Evolutionary conservation across 306 rosid genomes (phyloP), one percentile per base, ranked within the genome.

Genomic region (Hylodesmum podocarpum): DNA sequence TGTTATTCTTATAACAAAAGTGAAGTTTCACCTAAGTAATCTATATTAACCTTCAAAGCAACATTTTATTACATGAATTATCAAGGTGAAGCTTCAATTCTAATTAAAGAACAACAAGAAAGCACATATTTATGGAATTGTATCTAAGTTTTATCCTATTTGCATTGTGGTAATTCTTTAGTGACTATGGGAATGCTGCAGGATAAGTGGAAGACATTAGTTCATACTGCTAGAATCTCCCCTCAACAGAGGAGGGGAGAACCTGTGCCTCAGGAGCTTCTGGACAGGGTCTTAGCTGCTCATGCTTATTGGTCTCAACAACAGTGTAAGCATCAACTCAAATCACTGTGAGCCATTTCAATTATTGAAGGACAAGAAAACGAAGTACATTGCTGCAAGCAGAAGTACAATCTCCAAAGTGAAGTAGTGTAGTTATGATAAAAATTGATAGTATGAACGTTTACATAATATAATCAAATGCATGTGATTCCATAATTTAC

Each of bases 161-260:
- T 76, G n/a, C 18, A 67, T 77, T 66, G 4, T 47, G 1, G 7
- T 69, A 19, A 67, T 59, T 50, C 15, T 43, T 72, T 1, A 3
- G 0, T 37, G 72, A 66, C 55, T 34, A 36, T 51, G 61, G 6
- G 53, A 76, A 73, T 70, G 63, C 7, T 77, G 61, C 84, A 91
- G 95, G 95, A 88, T 80, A 91, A 91, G 78, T 91, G 97, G 97
- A 91, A 91, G 84, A 89, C 93, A 50, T 73, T 88, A 83, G 97
- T 91, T 72, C 95, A 91, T 80, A 91, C 97, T 3, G 95, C 97
- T 21, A 86, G 90, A 79, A 91, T 91, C 83, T 88, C 90, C 49
- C 93, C 91, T 46, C 95, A 86, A 31, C 93, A 88, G 65, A 84
- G 97, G 77, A 89, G 95, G 70, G 95, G 97, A 22, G 95, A 85